Base-by-base conservation (phyloP, 2,329 filamentous ascomycete genomes). In the Microdochium bolleyi region DNA sequence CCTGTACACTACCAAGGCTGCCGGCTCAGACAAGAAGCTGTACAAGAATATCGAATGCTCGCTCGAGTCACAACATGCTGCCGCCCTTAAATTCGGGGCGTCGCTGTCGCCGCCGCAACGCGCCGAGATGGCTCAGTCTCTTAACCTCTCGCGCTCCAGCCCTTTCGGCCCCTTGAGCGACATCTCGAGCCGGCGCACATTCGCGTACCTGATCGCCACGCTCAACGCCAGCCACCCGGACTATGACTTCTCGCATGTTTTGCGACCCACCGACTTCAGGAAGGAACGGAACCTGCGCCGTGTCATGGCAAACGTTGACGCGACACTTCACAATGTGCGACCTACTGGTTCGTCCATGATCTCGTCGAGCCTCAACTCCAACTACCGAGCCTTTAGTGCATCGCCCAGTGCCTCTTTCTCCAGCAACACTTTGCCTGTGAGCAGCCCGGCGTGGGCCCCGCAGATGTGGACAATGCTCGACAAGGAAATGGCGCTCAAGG, bases 1-100 rank as follows among this genome's bases (percentile, higher is more conserved):
- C 70, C 80, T 97, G 19, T 99, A 96, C 76, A 97, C 92, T 10
- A 96, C 92, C 24, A 99, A 99, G 72, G 92, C 94, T 27, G 91
- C 92, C 52, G 91, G 92, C 48, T 86, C 87, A 57, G 94, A 99
- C 69, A 96, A 96, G 80, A 97, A 97, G 67, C 78, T 99, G 9
- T 96, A 96, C 77, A 95, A 92, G 72, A 89, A 87, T 66, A 97
- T 99, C 65, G 92, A 96, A 67, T 84, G 88, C 64, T 91, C 89
- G 27, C 82, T 99, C 54, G 91, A 95, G 69, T 88, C 88, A 37
- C 90, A 96, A 69, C 91, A 97, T 77, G 88, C 91, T 61, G 89
- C 91, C 8, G 82, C 95, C 1, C 77, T 96, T 50, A 87, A 90
- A 57, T 82, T 96, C 25, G 92, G 92, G 27, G 89, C 89, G 19